Evolutionary conservation across 306 rosid species (phyloP).

Genomic region (Psophocarpus tetragonolobus): DNA sequence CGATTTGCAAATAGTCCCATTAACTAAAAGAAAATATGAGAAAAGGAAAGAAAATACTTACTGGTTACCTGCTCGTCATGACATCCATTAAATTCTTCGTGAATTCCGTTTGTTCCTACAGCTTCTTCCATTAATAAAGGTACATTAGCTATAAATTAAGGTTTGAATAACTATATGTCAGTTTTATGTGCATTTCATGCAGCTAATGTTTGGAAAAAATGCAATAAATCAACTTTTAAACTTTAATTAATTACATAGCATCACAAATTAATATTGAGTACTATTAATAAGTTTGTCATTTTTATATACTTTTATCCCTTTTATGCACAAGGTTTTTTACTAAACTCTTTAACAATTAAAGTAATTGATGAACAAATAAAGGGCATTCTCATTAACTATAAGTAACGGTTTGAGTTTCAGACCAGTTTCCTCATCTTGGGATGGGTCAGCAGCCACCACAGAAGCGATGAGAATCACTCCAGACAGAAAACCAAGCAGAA

Average conservation of each 20-base stretch:
- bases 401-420: neutral
- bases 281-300: neutral
- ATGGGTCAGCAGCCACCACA: conserved; percentile 19
- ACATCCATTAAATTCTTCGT: neutral
- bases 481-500: neutral
- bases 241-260: neutral
- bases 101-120: neutral
- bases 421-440: conserved; percentile 15
- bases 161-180: neutral
- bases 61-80: neutral
- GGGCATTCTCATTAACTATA: neutral
- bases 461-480: conserved; percentile 22
- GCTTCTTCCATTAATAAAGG: neutral
- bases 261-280: neutral
- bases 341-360: neutral
- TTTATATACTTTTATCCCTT: neutral
- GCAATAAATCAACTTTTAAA: neutral
- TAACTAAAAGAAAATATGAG: neutral
- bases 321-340: neutral
- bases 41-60: neutral
- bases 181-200: neutral
- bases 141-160: neutral
- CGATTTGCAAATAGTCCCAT: neutral
- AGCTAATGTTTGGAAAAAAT: neutral
- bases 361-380: neutral